Evolutionary conservation across 2,329 filamentous ascomycete species (phyloP).

Genomic region (Xylariaceae sp.): DNA sequence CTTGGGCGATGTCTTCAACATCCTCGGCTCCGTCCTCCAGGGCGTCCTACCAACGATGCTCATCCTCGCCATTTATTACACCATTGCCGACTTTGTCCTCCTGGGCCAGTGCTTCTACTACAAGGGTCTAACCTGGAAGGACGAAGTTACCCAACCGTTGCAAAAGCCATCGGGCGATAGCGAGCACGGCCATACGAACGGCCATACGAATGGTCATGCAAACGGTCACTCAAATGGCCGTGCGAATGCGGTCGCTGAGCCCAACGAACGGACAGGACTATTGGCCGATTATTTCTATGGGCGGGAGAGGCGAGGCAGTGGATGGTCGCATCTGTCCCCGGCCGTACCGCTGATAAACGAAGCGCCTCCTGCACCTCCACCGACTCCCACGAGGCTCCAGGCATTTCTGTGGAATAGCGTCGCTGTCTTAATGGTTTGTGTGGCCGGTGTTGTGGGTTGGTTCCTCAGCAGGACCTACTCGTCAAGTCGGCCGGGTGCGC

Average conservation of each 20-base stretch:
- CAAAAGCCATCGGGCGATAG: constrained; percentile 34
- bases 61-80: constrained; percentile 92
- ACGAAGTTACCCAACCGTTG: constrained; percentile 42
- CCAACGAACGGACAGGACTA: constrained; percentile 49
- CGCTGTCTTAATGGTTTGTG: constrained; percentile 74
- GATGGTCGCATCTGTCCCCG: constrained; percentile 66
- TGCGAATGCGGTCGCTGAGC: constrained; percentile 28
- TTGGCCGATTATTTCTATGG: constrained; percentile 39
- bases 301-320: constrained; percentile 45
- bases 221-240: constrained; percentile 21
- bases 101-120: constrained; percentile 94
- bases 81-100: constrained; percentile 83
- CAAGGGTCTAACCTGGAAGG: constrained; percentile 68
- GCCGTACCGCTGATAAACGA: constrained; percentile 67
- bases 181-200: background rate
- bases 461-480: constrained; percentile 58
- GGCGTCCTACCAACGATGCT: constrained; percentile 91
- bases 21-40: constrained; percentile 85
- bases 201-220: too few relatives aligned
- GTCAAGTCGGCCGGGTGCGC: constrained; percentile 30
- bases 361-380: constrained; percentile 38
- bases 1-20: constrained; percentile 92
- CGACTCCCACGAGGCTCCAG: constrained; percentile 49
- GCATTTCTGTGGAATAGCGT: constrained; percentile 66
- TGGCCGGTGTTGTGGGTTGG: constrained; percentile 81